A percentile compares a stretch with the other conserved stretches of the same genome.
phyloP scores from a whole-genome alignment of 306 rosid species.

The Medicago ruthenica region DNA sequence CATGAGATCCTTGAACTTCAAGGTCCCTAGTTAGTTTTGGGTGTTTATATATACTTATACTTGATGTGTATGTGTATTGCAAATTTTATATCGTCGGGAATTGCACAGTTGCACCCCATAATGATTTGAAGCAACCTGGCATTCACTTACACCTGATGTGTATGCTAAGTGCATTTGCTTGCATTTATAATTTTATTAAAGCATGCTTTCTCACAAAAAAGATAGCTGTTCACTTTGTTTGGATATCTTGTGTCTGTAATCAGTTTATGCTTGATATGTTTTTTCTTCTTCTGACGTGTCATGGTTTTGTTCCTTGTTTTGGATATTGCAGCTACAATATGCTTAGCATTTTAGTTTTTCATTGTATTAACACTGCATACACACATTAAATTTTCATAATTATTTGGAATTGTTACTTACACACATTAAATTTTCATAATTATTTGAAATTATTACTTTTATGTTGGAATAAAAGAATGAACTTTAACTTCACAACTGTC shows the following conservation, averaged over 20 bases:
- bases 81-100: too few species aligned
- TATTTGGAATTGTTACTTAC: not conserved
- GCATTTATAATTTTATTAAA: not conserved
- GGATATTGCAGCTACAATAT: not conserved
- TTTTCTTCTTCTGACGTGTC: too few species aligned
- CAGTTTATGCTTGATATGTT: not conserved
- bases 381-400: not conserved
- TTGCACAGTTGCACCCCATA: too few species aligned
- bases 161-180: constrained; percentile 4
- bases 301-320: not conserved
- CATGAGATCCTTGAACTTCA: constrained; percentile 2
- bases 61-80: too few species aligned
- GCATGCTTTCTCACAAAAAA: not conserved
- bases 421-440: not conserved
- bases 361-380: not conserved
- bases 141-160: too few species aligned
- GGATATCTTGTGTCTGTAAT: not conserved
- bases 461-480: constrained; percentile 5
- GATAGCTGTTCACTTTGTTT: not conserved
- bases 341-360: not conserved
- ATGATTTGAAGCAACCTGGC: too few species aligned
- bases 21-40: not conserved
- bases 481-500: not conserved
- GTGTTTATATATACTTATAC: not conserved
- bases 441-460: not conserved